Percentiles rank a stretch among this genome's conserved stretches.
These are phyloP conservation scores for Myxozyma lipomycoides DNA, from an alignment of 805 yeast genomes.

Conservation along the genomic window DNA sequence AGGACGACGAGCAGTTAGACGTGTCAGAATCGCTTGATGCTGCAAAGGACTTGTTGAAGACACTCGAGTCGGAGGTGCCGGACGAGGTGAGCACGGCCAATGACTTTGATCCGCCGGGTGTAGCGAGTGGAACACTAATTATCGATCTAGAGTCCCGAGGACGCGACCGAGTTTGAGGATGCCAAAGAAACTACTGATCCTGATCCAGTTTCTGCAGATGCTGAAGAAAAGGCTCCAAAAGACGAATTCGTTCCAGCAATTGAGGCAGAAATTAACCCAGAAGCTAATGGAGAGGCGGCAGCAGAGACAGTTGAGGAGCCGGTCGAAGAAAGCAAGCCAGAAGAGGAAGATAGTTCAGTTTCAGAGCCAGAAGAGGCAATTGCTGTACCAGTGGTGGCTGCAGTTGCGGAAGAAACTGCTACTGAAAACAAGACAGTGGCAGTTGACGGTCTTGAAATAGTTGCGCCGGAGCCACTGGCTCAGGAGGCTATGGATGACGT, in stretches of 20 bases:
- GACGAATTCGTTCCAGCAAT: background rate
- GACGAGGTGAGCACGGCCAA: slow-evolving; percentile 7
- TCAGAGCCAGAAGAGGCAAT: background rate
- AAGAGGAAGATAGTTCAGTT: background rate
- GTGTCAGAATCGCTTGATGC: slow-evolving; percentile 1
- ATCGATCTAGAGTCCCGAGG: slow-evolving; percentile 2
- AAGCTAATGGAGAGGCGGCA: background rate
- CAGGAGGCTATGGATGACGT: slow-evolving; percentile 20
- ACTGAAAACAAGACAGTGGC: background rate
- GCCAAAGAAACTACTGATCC: slow-evolving; percentile 1
- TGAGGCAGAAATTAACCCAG: background rate
- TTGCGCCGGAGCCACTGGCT: background rate
- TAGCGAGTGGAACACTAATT: background rate
- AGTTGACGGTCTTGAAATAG: background rate
- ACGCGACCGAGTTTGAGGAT: slow-evolving; percentile 5
- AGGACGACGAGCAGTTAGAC: slow-evolving; percentile 1
- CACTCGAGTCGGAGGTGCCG: slow-evolving; percentile 1
- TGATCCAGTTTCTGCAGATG: background rate
- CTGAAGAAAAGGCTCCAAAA: background rate
- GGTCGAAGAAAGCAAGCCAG: background rate
- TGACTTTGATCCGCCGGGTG: too few relatives aligned
- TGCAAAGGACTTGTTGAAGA: slow-evolving; percentile 3
- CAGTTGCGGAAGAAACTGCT: background rate
- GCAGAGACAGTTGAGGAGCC: background rate
- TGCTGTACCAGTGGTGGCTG: background rate